A percentile compares a stretch with the other conserved stretches of the same genome.
Conservation (phyloP, 495 filamentous ascomycete genomes). For the Aspergillus campestris region DNA sequence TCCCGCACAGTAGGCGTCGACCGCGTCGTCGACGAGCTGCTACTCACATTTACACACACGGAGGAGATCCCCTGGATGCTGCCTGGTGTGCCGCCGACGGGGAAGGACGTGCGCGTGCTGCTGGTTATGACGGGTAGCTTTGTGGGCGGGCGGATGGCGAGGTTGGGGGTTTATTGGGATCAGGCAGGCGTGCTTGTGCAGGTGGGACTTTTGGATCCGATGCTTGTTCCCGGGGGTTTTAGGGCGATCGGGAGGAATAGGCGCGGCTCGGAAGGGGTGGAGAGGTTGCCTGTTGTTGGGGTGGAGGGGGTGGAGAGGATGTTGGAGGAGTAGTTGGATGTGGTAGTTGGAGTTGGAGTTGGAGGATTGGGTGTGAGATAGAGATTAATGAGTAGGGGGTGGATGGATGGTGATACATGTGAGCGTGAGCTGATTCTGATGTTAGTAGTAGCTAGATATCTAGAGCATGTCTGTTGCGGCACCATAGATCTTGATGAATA, state of each 20-base stretch:
- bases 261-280: conserved; percentile 11
- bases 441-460: too few relatives aligned
- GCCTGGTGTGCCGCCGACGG: conserved; percentile 63
- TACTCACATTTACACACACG: conserved; percentile 58
- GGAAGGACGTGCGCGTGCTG: conserved; percentile 54
- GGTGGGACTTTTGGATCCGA: conserved; percentile 61
- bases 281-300: conserved; percentile 17
- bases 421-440: too few relatives aligned
- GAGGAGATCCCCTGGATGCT: conserved; percentile 68
- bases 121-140: conserved; percentile 66
- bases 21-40: conserved; percentile 50
- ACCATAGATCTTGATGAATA: not conserved
- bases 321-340: not conserved
- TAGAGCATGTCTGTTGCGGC: too few relatives aligned
- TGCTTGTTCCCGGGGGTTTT: conserved; percentile 35
- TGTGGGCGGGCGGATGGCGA: conserved; percentile 61
- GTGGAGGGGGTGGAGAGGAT: conserved; percentile 9
- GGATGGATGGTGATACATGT: too few relatives aligned
- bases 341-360: not conserved
- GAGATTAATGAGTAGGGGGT: too few relatives aligned
- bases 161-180: conserved; percentile 81
- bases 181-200: conserved; percentile 73
- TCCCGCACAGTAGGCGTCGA: conserved; percentile 58
- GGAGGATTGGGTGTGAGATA: not conserved
- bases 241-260: conserved; percentile 23